These are phyloP conservation scores for Trifolium pratense DNA, from an alignment of 306 rosid species.

Conservation along the genomic window DNA sequence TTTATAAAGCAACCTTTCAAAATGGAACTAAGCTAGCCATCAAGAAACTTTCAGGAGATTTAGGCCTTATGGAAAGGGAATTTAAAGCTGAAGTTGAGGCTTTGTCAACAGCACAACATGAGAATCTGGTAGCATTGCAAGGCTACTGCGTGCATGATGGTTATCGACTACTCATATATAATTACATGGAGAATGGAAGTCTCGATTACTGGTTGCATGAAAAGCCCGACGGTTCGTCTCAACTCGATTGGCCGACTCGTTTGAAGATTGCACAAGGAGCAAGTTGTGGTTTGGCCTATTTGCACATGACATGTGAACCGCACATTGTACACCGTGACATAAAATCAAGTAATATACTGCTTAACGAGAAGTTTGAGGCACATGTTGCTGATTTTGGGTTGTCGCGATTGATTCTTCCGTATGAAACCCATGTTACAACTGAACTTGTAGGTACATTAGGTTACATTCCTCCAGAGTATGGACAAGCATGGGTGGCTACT, in stretches of 20 bases:
- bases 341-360: conserved; percentile 93
- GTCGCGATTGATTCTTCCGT: conserved; percentile 87
- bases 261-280: conserved; percentile 73
- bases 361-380: conserved; percentile 79
- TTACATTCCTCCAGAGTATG: conserved; percentile 95
- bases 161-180: conserved; percentile 76
- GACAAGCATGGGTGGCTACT: conserved; percentile 98
- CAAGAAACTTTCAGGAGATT: conserved; percentile 93
- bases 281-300: conserved; percentile 78
- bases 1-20: conserved; percentile 79
- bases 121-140: conserved; percentile 85
- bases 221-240: conserved; percentile 75
- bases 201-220: conserved; percentile 96
- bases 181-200: conserved; percentile 94
- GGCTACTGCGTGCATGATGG: conserved; percentile 88
- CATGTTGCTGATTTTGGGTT: conserved; percentile 93
- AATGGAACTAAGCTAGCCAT: conserved; percentile 78
- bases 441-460: conserved; percentile 98
- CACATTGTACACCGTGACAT: conserved; percentile 96
- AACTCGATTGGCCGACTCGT: conserved; percentile 83
- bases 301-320: conserved; percentile 90
- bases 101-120: conserved; percentile 85
- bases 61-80: conserved; percentile 95
- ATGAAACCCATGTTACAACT: conserved; percentile 93
- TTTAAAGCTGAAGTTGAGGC: conserved; percentile 94